phyloP scores from a whole-genome alignment of 1,139 yeast genomes.

The Magnusiomyces sp. region DNA sequence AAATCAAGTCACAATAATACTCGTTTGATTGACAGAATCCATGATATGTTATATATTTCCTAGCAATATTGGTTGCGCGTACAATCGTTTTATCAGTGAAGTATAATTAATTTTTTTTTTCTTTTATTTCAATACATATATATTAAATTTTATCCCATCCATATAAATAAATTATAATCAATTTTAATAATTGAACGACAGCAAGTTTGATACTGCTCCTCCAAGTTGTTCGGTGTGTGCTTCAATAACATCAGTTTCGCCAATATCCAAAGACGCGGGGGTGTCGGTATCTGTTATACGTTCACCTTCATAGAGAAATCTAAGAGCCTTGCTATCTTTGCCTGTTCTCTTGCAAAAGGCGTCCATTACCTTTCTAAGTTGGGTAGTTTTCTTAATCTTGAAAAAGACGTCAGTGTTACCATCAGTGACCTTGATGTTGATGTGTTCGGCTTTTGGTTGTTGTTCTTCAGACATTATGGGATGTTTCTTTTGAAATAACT shows the following conservation, averaged over 20 bases:
- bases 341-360: constrained; percentile 98
- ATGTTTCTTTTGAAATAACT: too few relatives aligned
- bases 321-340: constrained; percentile 67
- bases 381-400: constrained; percentile 90
- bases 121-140: neutral
- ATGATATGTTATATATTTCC: too few relatives aligned
- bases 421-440: constrained; percentile 89
- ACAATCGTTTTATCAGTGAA: too few relatives aligned
- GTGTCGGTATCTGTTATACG: constrained; percentile 83
- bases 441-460: constrained; percentile 44
- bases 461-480: constrained; percentile 6
- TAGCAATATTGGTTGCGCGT: too few relatives aligned
- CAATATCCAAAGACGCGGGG: constrained; percentile 85
- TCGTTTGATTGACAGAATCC: too few relatives aligned
- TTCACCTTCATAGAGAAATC: constrained; percentile 90
- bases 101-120: too few relatives aligned
- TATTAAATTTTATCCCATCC: too few relatives aligned
- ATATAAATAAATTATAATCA: too few relatives aligned
- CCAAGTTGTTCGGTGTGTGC: constrained; percentile 83
- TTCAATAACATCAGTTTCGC: constrained; percentile 92
- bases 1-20: too few relatives aligned
- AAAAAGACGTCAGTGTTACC: constrained; percentile 90
- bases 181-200: too few relatives aligned
- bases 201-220: too few relatives aligned
- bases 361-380: constrained; percentile 90